These are phyloP conservation scores for Colletotrichum orchidophilum DNA, from an alignment of 2,329 filamentous ascomycete species.

Conservation along the genomic window DNA sequence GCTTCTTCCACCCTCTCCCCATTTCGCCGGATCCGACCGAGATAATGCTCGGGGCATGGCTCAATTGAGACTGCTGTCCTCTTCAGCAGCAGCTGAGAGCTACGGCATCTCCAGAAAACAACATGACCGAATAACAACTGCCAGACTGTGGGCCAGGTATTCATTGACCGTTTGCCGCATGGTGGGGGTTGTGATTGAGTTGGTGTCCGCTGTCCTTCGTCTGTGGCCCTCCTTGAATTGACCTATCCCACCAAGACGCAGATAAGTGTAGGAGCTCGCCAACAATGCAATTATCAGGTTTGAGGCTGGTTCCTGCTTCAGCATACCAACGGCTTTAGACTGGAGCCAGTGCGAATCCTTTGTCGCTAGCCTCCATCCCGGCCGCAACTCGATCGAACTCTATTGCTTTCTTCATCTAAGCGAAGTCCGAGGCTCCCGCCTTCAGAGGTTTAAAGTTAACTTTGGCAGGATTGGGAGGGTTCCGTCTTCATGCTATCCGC, in stretches of 20 bases:
- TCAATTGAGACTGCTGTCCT: neutral
- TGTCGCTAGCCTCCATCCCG: neutral
- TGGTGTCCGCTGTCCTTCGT: neutral
- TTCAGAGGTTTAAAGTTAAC: constrained; percentile 15
- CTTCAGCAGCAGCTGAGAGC: neutral
- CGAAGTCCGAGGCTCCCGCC: constrained; percentile 23
- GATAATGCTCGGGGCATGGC: neutral
- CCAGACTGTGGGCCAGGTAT: neutral
- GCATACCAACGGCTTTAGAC: neutral
- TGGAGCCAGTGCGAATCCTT: neutral
- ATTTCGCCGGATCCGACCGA: constrained; percentile 3
- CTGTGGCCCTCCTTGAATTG: neutral
- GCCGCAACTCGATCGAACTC: constrained; percentile 17
- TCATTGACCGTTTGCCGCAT: neutral
- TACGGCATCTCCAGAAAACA: neutral
- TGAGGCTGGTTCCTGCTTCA: constrained; percentile 5
- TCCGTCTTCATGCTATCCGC: neutral
- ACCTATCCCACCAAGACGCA: neutral
- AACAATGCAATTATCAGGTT: neutral
- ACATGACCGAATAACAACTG: neutral
- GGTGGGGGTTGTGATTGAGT: neutral
- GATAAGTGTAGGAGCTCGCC: constrained; percentile 1
- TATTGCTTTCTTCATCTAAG: neutral
- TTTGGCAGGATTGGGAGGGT: neutral
- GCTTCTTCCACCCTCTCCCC: neutral